These are phyloP conservation scores for Ceratobasidium sp. DNA, from an alignment of 1,284 basidiomycete genomes.

Conservation along the genomic window DNA sequence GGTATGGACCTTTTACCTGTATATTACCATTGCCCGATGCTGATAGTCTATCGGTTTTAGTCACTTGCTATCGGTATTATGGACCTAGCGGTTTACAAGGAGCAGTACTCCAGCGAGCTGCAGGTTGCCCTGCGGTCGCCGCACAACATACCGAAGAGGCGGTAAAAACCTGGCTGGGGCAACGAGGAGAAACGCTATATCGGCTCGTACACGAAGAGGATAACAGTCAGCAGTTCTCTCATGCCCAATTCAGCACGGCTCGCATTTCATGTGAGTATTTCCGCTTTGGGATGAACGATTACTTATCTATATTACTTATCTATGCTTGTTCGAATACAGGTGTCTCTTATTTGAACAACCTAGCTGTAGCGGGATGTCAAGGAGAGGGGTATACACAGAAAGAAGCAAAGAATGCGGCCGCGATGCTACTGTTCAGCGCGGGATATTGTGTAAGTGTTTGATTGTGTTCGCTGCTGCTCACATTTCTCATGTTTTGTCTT, in stretches of 20 bases:
- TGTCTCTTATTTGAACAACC: not conserved
- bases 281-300: not conserved
- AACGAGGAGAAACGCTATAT: not conserved
- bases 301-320: too few species aligned
- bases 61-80: not conserved
- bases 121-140: not conserved
- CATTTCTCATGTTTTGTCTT: too few species aligned
- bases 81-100: not conserved
- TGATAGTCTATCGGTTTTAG: not conserved
- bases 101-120: not conserved
- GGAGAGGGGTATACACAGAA: not conserved
- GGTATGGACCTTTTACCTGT: not conserved
- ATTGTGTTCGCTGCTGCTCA: too few species aligned
- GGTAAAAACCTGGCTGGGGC: not conserved
- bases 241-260: not conserved
- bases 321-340: not conserved
- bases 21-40: not conserved
- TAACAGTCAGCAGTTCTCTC: not conserved
- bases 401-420: slow-evolving; percentile 13
- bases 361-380: not conserved
- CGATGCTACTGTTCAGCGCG: not conserved
- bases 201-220: not conserved
- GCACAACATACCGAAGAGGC: not conserved
- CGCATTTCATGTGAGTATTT: not conserved
- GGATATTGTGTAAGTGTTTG: slow-evolving; percentile 15